Evolutionary conservation across 805 yeast genomes (phyloP), one percentile per base, ranked within the genome.

Genomic region (Candida dajiaensis): DNA sequence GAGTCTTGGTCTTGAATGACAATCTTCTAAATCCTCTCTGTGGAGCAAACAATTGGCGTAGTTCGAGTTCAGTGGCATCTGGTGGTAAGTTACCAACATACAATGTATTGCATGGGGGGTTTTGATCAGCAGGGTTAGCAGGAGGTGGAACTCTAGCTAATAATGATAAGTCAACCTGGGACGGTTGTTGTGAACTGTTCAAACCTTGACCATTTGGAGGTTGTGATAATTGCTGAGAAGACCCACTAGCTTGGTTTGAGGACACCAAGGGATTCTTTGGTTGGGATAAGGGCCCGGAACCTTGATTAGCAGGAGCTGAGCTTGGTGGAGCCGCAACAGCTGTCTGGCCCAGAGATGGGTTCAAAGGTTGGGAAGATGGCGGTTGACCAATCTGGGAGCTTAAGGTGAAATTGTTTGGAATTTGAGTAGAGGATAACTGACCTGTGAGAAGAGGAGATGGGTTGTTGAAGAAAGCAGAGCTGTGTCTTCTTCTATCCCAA

Each of bases 71-170:
- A 3, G 95, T 84, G 2, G 97, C 95, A 70, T 94, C 97, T 16
- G 96, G 96, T 3, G 99, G 98, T 59, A 94, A 74, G 64, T 94
- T 94, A 18, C 99, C 99, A 41, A 94, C 99, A 59, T 94, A 94
- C 47, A 94, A 71, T 0, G 99, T 94, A 65, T 94, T 94, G 69
- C 99, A 94, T 8, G 99, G 99, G 4, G 99, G 98, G 62, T 94
- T 94, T 68, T 94, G 99, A 66, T 94, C 99, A 2, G 99, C 98
- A 7, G 99, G 99, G 60, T 92, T 92, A 1, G 96, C 96, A 7
- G 95, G 95, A 5, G 92, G 89, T 13, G 94, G 95, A 26, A 86
- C 89, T 53, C 89, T 69, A 0, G 92, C 89, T 41, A 86, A 67
- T 40, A 85, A 68, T 0, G 89, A 82, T 51, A 85, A 70, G 61